Evolutionary conservation across 1,284 basidiomycete species (phyloP).

Genomic region (Tylopilus orsonianus): DNA sequence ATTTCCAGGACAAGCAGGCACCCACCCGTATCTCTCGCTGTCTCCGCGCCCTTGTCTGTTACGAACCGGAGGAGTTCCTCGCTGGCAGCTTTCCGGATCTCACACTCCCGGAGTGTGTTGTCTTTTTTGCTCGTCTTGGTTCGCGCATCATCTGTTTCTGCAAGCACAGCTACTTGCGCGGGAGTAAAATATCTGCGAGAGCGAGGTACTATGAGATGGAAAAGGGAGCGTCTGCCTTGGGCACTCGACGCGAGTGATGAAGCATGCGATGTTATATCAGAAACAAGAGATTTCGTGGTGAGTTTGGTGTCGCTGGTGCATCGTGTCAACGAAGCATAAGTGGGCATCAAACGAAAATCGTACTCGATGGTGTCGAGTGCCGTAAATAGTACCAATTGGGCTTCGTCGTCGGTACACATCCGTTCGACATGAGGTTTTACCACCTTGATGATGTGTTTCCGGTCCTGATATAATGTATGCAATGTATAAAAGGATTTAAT

Average conservation of each 20-base stretch:
- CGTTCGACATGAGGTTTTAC: conserved; percentile 84
- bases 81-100: conserved; percentile 71
- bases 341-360: conserved; percentile 23
- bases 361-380: conserved; percentile 86
- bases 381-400: conserved; percentile 85
- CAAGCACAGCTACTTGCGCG: conserved; percentile 64
- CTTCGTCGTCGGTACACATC: conserved; percentile 84
- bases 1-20: conserved; percentile 77
- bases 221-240: conserved; percentile 74
- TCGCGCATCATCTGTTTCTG: conserved; percentile 59
- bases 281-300: conserved; percentile 72
- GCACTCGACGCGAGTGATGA: conserved; percentile 53
- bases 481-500: background rate
- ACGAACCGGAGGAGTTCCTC: conserved; percentile 69
- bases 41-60: conserved; percentile 52
- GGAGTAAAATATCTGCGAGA: conserved; percentile 82
- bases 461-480: conserved; percentile 51
- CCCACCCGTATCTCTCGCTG: conserved; percentile 74
- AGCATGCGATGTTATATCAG: conserved; percentile 57
- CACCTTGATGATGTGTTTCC: conserved; percentile 84
- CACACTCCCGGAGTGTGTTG: conserved; percentile 54
- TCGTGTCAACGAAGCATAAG: conserved; percentile 6
- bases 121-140: conserved; percentile 81
- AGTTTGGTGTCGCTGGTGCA: conserved; percentile 79
- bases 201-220: conserved; percentile 80